These are phyloP conservation scores for Coniferiporia weirii DNA, from an alignment of 1,284 basidiomycete genomes.

Conservation along the genomic window DNA sequence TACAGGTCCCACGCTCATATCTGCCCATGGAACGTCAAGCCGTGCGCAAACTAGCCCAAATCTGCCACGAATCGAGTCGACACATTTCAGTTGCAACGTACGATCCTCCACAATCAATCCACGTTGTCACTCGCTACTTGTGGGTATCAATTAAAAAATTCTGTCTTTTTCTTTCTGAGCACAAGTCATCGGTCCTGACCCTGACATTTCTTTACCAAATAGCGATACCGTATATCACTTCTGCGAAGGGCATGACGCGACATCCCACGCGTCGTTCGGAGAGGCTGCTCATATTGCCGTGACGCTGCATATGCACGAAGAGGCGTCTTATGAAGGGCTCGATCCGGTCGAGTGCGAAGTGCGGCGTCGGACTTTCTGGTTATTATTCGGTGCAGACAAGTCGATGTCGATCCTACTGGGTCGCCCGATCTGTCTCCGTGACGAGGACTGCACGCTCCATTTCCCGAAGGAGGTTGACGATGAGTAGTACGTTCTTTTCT, in stretches of 20 bases:
- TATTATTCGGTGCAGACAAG: conserved; percentile 83
- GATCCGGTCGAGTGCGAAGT: conserved; percentile 84
- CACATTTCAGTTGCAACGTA: conserved; percentile 74
- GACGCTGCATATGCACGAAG: conserved; percentile 78
- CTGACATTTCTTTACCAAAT: conserved; percentile 16
- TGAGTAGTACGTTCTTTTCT: conserved; percentile 61
- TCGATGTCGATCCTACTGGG: conserved; percentile 82
- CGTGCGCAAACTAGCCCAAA: conserved; percentile 72
- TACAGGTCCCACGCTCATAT: conserved; percentile 77
- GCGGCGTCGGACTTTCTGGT: conserved; percentile 77
- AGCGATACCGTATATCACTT: conserved; percentile 82
- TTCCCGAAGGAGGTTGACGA: conserved; percentile 82
- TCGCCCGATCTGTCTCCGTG: conserved; percentile 73
- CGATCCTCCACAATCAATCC: conserved; percentile 76
- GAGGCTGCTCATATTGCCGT: conserved; percentile 78
- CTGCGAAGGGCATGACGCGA: conserved; percentile 81
- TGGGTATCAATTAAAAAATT: conserved; percentile 34
- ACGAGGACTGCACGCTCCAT: conserved; percentile 82
- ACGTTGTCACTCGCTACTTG: conserved; percentile 81
- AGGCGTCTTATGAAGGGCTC: conserved; percentile 70
- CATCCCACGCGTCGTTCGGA: conserved; percentile 79
- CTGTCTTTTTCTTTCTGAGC: conserved; percentile 3
- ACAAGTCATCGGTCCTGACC: not conserved
- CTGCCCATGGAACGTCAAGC: conserved; percentile 75
- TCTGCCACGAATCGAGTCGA: conserved; percentile 74